Base-by-base conservation (phyloP, 2,329 filamentous ascomycete genomes). In the Aureobasidium sp. region DNA sequence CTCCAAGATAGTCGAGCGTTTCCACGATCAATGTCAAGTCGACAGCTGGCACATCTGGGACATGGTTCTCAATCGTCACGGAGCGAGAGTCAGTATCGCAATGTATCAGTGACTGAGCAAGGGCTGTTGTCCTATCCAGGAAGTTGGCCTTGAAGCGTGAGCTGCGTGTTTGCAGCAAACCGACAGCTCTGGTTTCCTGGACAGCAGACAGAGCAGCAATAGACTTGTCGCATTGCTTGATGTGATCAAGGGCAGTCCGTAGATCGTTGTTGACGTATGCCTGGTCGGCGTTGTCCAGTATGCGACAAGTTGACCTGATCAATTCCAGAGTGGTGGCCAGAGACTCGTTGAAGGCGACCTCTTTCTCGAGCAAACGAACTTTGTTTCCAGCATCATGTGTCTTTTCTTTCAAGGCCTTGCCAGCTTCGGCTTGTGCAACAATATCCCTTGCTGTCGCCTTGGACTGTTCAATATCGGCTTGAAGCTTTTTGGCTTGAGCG, bases 381-480 rank as follows among this genome's bases (percentile, higher is more conserved):
- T 86, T 85, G 61, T 75, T 78, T 32, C 74, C 74, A 12, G 81
- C 78, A 71, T 87, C 84, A 42, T 89, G 84, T 0, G 88, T 87
- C 63, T 84, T 78, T 53, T 82, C 81, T 52, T 88, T 79, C 27
- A 90, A 78, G 46, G 79, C 78, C 64, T 85, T 84, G 13, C 87
- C 85, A 32, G 81, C 84, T 70, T 93, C 88, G 58, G 91, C 87
- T 69, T 91, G 84, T 48, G 86, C 83, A 5, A 93, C 83, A 63
- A 97, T 95, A 63, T 91, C 86, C 69, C 87, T 87, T 26, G 93
- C 91, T 39, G 91, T 86, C 17, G 84, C 82, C 69, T 90, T 87
- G 27, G 91, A 93, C 51, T 85, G 84, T 69, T 90, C 85, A 66
- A 97, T 93, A 71, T 97, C 93, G 65, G 87, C 84, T 73, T 96